Conservation (phyloP, 345 rosid genomes). For the Noccaea caerulescens region DNA sequence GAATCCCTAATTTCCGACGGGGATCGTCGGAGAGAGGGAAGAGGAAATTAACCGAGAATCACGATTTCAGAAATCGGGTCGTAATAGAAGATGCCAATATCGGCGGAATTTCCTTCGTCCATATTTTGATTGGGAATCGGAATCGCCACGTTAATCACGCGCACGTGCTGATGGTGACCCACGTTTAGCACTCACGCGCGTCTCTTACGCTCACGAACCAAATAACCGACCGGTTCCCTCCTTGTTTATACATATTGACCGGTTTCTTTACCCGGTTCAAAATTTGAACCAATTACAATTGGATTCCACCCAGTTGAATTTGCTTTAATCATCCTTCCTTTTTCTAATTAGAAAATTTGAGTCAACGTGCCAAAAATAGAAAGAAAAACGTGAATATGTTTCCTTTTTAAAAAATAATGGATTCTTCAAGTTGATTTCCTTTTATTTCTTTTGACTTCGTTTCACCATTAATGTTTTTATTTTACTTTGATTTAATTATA, state of each 20-base stretch:
- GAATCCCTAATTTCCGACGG: slow-evolving; percentile 37
- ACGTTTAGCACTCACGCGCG: slow-evolving; percentile 17
- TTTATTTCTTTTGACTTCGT: neutral
- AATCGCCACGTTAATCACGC: slow-evolving; percentile 36
- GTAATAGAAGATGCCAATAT: slow-evolving; percentile 30
- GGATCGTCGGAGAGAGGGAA: slow-evolving; percentile 40
- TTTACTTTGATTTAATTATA: neutral
- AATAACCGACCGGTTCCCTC: neutral
- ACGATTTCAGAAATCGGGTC: neutral
- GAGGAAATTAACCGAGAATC: neutral
- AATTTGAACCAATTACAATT: neutral
- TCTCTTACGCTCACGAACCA: neutral
- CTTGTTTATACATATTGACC: neutral
- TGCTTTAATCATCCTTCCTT: neutral
- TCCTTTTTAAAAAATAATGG: neutral
- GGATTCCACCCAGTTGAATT: neutral
- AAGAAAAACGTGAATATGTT: neutral
- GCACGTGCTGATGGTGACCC: slow-evolving; percentile 34
- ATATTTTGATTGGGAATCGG: slow-evolving; percentile 36
- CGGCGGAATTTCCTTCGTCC: slow-evolving; percentile 15
- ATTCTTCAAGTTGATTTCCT: neutral
- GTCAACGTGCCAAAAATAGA: neutral
- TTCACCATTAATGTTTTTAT: neutral
- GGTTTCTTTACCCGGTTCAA: slow-evolving; percentile 9
- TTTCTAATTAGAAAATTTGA: neutral